Evolutionary conservation across 2,329 filamentous ascomycete species (phyloP), one percentile per base, ranked within the genome.

Genomic region (Reticulascus tulasneorum): DNA sequence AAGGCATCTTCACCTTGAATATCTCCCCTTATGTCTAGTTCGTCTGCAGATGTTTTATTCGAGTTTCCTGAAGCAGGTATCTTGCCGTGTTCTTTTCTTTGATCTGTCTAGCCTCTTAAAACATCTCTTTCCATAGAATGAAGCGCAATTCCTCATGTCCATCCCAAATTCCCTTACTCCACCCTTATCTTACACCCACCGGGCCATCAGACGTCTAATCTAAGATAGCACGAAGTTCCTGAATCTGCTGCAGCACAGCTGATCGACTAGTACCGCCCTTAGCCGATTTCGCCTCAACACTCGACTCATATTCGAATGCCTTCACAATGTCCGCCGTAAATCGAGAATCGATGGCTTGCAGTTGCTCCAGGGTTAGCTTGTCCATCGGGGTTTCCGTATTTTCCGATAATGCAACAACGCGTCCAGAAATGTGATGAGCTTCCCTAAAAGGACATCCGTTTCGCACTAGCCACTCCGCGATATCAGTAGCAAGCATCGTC

Each of bases 391-490:
- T 68, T 19, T 68, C 67, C 46, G 71, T 63, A 37, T 79, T 68
- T 59, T 89, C 84, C 0, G 81, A 79, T 29, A 83, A 57, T 11
- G 82, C 80, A n/a, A 90, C 84, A 2, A 83, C 74, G 25, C 76
- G 73, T 15, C 85, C 84, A 21, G 80, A 81, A 49, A 88, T 84
- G 56, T 88, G 84, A 52, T 89, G 85, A 12, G 84, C 84, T 62
- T 88, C 83, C 28, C 85, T 72, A 68, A 89, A 89, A 8, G 84
- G 84, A 26, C 86, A 79, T 27, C 77, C 78, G 49, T 75, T 79
- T 31, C 73, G 59, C 28, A 81, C 75, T 9, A 81, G 62, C 53
- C 77, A 80, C 53, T 81, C 77, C 24, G 77, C 76, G 21, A 81
- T 66, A 54, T 81, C 77, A 17, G 77, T 81, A 12, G 84, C 84